Evolutionary conservation across 352 stramenopile genomes (phyloP).

Genomic region (Peronosclerospora sorghi): DNA sequence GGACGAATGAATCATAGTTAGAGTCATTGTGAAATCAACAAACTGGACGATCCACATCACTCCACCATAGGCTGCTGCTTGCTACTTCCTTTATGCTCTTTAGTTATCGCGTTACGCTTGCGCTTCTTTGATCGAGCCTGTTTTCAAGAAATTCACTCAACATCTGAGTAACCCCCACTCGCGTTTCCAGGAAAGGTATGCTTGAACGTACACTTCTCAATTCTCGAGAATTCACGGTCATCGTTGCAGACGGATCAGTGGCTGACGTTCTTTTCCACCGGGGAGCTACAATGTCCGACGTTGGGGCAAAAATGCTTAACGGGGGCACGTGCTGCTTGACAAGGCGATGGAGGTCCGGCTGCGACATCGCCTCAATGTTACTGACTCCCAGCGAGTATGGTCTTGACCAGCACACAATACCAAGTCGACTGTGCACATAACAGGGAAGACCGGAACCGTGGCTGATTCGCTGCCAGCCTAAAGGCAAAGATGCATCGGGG

Average conservation of each 20-base stretch:
- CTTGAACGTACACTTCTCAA: background rate
- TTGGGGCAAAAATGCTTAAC: conserved; percentile 42
- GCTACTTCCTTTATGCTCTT: conserved; percentile 9
- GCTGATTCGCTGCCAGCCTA: conserved; percentile 46
- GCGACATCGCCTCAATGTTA: conserved; percentile 12
- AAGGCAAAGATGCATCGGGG: conserved; percentile 29
- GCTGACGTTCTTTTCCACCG: background rate
- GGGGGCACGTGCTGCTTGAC: conserved; percentile 54
- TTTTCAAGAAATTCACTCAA: conserved; percentile 1
- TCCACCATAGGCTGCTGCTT: conserved; percentile 29
- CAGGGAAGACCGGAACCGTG: conserved; percentile 62
- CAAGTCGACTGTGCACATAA: conserved; percentile 44
- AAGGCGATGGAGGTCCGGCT: conserved; percentile 30
- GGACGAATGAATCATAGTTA: background rate
- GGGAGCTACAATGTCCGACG: conserved; percentile 7
- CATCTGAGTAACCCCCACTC: background rate
- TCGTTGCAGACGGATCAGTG: background rate
- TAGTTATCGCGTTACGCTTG: conserved; percentile 20
- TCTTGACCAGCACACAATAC: conserved; percentile 58
- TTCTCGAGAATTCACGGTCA: background rate
- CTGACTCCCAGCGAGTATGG: conserved; percentile 46
- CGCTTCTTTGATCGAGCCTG: conserved; percentile 32
- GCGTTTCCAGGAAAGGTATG: too few relatives aligned
- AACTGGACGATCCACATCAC: background rate
- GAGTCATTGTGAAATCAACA: background rate